Conservation (phyloP, 2,329 filamentous ascomycete genomes). For the Fusarium transvaalense region DNA sequence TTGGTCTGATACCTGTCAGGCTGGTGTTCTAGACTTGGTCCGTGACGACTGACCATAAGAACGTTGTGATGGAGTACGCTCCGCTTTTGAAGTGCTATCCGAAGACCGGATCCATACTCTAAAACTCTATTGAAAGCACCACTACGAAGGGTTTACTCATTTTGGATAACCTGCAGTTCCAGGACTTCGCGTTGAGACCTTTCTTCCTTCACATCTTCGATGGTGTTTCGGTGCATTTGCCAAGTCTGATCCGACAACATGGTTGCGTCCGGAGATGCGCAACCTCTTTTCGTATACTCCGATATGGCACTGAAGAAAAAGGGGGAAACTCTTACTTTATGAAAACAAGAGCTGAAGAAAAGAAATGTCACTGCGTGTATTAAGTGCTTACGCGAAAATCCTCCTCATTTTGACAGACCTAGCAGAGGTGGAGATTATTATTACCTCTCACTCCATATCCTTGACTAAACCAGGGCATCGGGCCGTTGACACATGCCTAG, state of each 20-base stretch:
- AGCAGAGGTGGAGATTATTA: not conserved
- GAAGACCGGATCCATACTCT: not conserved
- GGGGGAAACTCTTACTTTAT: not conserved
- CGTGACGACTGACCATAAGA: not conserved
- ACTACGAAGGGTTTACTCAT: not conserved
- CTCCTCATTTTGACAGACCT: not conserved
- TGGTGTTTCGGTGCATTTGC: not conserved
- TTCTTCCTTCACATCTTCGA: not conserved
- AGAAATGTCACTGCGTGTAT: not conserved
- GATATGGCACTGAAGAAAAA: not conserved
- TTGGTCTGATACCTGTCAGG: conserved; percentile 4
- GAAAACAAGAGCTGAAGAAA: not conserved
- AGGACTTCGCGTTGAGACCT: not conserved
- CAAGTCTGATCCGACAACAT: not conserved
- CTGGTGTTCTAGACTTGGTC: conserved; percentile 7
- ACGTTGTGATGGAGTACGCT: not conserved
- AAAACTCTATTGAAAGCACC: not conserved
- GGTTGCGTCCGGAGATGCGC: not conserved
- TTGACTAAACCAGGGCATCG: conserved; percentile 4
- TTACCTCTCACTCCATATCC: not conserved
- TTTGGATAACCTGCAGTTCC: not conserved
- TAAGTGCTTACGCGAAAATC: not conserved
- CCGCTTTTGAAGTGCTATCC: conserved; percentile 4
- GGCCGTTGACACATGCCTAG: conserved; percentile 26
- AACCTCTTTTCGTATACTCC: not conserved